Base-by-base conservation (phyloP, 768 basidiomycete genomes). In the Albatrellus ellisii region DNA sequence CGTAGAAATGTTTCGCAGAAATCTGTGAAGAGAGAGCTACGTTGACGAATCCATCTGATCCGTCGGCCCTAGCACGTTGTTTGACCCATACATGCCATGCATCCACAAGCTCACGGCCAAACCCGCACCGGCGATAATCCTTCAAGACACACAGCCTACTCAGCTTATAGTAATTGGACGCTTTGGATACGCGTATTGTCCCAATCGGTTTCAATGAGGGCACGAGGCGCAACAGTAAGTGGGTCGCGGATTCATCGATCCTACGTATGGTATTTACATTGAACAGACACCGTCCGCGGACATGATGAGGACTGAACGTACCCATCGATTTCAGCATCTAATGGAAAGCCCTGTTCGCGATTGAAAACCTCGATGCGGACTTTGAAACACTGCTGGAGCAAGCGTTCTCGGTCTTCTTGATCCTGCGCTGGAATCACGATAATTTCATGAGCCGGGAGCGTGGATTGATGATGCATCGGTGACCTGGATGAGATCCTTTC, bases 301-400 rank as follows among this genome's bases (percentile, higher is more conserved):
- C 43, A 36, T 34, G 31, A 43, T 36, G n/a, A 43, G 46, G 35
- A 42, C 32, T 25, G 48, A 62, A 59, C 62, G 49, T 42, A 82
- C 85, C 73, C 68, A 60, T 90, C 87, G 50, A 80, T 65, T 59
- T 91, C 87, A 6, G 65, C 67, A 38, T 86, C 82, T 17, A 81
- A 61, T 34, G 82, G 69, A 53, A 88, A 90, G 29, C 65, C 64
- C 60, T 86, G 80, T 57, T 83, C 77, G 51, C 61, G 59, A 50
- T 70, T 65, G 56, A 81, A 82, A 43, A 82, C 77, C 26, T 62
- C 61, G 43, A 74, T 67, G 46, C 74, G 61, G 40, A 87, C 65
- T 51, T 70, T 62, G 60, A 72, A 70, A 60, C 84, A 88, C 52
- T 82, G 73, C 53, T 79, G 67, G n/a, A n/a, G n/a, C n/a, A n/a